phyloP scores from a whole-genome alignment of 2,329 filamentous ascomycete species.

The Fusarium bactridioides region DNA sequence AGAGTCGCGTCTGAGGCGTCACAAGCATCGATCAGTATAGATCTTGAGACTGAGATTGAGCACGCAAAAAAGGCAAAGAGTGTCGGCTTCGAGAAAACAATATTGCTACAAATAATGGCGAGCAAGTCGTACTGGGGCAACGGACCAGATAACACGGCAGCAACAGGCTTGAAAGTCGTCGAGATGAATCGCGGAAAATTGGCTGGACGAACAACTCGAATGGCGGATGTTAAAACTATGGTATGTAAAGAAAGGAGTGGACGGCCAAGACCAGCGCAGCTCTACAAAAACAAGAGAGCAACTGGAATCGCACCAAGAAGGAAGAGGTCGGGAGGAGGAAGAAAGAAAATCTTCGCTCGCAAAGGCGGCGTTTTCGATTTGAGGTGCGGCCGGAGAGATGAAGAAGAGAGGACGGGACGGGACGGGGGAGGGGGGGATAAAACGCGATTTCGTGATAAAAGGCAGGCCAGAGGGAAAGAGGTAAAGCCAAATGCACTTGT shows the following conservation, averaged over 20 bases:
- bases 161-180: conserved; percentile 29
- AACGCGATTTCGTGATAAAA: conserved; percentile 43
- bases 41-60: conserved; percentile 20
- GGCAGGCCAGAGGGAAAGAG: conserved; percentile 24
- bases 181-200: conserved; percentile 35
- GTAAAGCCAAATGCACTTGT: conserved; percentile 39
- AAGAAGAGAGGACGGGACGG: conserved; percentile 39
- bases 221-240: conserved; percentile 34
- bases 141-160: conserved; percentile 35
- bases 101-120: conserved; percentile 8
- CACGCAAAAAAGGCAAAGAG: conserved; percentile 10
- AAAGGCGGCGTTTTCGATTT: conserved; percentile 35
- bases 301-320: conserved; percentile 64
- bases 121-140: conserved; percentile 19
- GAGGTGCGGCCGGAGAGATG: conserved; percentile 35
- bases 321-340: conserved; percentile 40
- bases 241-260: conserved; percentile 58
- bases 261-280: conserved; percentile 68
- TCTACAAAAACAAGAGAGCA: conserved; percentile 54
- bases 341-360: conserved; percentile 41
- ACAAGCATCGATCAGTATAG: conserved; percentile 32
- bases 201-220: conserved; percentile 38
- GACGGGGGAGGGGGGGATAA: conserved; percentile 35
- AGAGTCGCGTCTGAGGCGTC: conserved; percentile 24
- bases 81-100: conserved; percentile 13